Evolutionary conservation across 305 asterid species (phyloP).

Genomic region (Ilex paraguariensis): DNA sequence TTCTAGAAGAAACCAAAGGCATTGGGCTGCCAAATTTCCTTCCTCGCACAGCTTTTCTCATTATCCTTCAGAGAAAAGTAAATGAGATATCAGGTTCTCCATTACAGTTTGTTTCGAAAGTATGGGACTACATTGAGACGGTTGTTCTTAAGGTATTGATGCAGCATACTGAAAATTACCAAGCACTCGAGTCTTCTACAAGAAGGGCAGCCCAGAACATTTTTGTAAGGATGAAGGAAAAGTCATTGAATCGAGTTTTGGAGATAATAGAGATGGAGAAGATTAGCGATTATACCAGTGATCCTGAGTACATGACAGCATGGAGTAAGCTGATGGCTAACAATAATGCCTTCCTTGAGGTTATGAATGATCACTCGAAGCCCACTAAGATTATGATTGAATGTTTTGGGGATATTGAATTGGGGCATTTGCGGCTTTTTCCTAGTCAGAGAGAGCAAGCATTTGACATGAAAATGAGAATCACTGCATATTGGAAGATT

Average conservation of each 20-base stretch:
- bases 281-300: conserved; percentile 3
- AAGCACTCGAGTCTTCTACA: neutral
- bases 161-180: conserved; percentile 6
- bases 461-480: conserved; percentile 10
- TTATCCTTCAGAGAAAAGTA: conserved; percentile 3
- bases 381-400: neutral
- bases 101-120: conserved; percentile 4
- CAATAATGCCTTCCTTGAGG: neutral
- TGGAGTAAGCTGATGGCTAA: conserved; percentile 10
- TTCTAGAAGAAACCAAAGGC: conserved; percentile 5
- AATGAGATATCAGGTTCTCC: neutral
- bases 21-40: neutral
- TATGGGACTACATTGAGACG: conserved; percentile 6
- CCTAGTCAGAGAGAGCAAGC: neutral
- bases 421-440: conserved; percentile 1
- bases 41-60: conserved; percentile 1
- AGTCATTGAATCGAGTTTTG: neutral
- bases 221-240: neutral
- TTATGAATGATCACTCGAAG: neutral
- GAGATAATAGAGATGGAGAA: neutral
- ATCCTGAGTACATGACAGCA: neutral
- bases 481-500: conserved; percentile 11
- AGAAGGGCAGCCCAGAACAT: neutral
- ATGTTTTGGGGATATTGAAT: conserved; percentile 6
- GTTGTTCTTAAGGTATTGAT: conserved; percentile 1